Evolutionary conservation across 208 protist species (phyloP), one percentile per base, ranked within the genome.

Genomic region (Trypanosoma mega): DNA sequence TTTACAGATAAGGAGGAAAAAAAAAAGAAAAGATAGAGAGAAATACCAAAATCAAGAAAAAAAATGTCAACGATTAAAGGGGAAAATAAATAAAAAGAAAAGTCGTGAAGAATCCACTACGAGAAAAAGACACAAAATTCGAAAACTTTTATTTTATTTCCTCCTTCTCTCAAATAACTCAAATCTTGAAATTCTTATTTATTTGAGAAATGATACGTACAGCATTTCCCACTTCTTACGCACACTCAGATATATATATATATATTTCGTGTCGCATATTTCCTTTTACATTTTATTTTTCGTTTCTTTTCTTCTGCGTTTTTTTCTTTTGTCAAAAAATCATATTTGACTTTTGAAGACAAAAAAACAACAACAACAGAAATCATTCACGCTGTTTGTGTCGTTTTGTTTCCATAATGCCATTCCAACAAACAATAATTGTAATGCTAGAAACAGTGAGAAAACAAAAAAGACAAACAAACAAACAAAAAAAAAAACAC

Each of bases 1-100:
- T 18, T 11, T n/a, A n/a, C n/a, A 20, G 23, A 12, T 21, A 24
- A 4, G 6, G 4, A 12, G n/a, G 27, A 23, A 9, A 34, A 33
- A 65, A 54, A 50, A 65, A 23, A 6, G 47, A 14, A 49, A 18
- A 62, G 56, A 70, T 30, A 70, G 43, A 52, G 12, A 68, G 61
- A 51, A 74, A 33, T 1, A 34, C 39, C 5, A 26, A 53, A 63
- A 69, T 30, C 21, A 33, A 27, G 47, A 55, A 74, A 33, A 56
- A 21, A 4, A 36, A 65, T 57, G 44, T 54, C 33, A 46, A 16
- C 31, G 20, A 60, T 8, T 8, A 61, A 20, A 33, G n/a, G 51
- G 27, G 54, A 58, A 52, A 52, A 63, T 16, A 62, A 52, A 4
- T 26, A 31, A n/a, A n/a, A n/a, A n/a, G n/a, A n/a, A n/a, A n/a